phyloP scores from a whole-genome alignment of 2,329 filamentous ascomycete species.

The Penicillium sp. region DNA sequence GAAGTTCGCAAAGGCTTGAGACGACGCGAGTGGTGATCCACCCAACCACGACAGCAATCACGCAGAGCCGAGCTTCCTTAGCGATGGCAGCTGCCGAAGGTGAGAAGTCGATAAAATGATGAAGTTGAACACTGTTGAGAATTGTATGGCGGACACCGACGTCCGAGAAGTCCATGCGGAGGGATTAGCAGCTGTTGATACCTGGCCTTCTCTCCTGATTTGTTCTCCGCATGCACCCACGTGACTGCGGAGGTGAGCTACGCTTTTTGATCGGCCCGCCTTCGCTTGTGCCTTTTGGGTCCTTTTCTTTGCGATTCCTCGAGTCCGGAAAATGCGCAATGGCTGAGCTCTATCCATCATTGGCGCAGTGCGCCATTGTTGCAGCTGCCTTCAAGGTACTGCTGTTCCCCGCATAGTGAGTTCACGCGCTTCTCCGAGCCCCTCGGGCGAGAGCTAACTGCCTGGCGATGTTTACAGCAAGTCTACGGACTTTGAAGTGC shows the following conservation, averaged over 20 bases:
- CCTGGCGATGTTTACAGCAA: slow-evolving; percentile 63
- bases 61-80: slow-evolving; percentile 55
- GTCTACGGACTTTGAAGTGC: slow-evolving; percentile 98
- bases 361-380: slow-evolving; percentile 84
- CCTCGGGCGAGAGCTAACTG: slow-evolving; percentile 1
- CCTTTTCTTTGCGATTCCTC: neutral
- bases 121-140: slow-evolving; percentile 49
- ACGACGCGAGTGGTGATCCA: slow-evolving; percentile 47
- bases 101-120: slow-evolving; percentile 57
- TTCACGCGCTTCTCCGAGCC: neutral
- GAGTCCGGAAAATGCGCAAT: slow-evolving; percentile 3
- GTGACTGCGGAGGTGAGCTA: slow-evolving; percentile 23
- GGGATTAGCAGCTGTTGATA: slow-evolving; percentile 25
- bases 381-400: slow-evolving; percentile 82
- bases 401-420: slow-evolving; percentile 27
- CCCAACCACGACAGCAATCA: slow-evolving; percentile 56
- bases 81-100: slow-evolving; percentile 54
- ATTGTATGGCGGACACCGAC: slow-evolving; percentile 52
- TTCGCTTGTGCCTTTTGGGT: neutral
- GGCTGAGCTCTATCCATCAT: slow-evolving; percentile 27
- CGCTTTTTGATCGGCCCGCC: neutral
- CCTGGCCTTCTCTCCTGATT: slow-evolving; percentile 32
- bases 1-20: slow-evolving; percentile 35
- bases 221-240: slow-evolving; percentile 28
- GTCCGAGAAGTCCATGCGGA: slow-evolving; percentile 46